These are phyloP conservation scores for Gigaspora rosea DNA, from an alignment of 192 early-diverging fungal species.

Conservation along the genomic window DNA sequence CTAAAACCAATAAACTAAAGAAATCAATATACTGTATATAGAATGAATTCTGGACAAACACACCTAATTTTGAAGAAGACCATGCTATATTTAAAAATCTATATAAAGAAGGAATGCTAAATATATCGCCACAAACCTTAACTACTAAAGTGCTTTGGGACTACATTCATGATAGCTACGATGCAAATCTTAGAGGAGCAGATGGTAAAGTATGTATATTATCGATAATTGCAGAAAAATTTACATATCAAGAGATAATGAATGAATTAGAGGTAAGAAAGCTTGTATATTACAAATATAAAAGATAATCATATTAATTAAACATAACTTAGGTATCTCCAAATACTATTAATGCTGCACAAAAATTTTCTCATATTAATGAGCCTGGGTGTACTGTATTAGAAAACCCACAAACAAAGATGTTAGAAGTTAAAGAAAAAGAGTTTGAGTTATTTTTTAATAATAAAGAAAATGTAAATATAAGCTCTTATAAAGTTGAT, in stretches of 20 bases:
- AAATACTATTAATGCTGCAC: too few species aligned
- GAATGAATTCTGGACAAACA: neutral
- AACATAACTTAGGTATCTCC: too few species aligned
- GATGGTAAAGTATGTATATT: neutral
- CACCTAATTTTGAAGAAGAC: neutral
- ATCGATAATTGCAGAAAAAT: slow-evolving; percentile 13
- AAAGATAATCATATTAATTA: neutral
- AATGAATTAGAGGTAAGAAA: neutral
- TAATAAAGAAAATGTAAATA: too few species aligned
- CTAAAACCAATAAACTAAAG: neutral
- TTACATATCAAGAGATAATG: slow-evolving; percentile 7
- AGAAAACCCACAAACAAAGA: too few species aligned
- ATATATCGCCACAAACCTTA: neutral
- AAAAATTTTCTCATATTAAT: too few species aligned
- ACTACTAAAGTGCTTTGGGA: neutral
- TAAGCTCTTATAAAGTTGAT: neutral
- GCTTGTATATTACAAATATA: neutral
- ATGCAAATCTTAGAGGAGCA: neutral
- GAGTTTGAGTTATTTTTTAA: too few species aligned
- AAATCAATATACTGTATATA: neutral
- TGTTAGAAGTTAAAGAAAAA: too few species aligned
- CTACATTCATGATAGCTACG: neutral
- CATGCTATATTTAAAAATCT: neutral
- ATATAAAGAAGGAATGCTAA: neutral
- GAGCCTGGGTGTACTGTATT: too few species aligned